These are phyloP conservation scores for Xylaria multiplex DNA, from an alignment of 2,329 filamentous ascomycete genomes.

Conservation along the genomic window DNA sequence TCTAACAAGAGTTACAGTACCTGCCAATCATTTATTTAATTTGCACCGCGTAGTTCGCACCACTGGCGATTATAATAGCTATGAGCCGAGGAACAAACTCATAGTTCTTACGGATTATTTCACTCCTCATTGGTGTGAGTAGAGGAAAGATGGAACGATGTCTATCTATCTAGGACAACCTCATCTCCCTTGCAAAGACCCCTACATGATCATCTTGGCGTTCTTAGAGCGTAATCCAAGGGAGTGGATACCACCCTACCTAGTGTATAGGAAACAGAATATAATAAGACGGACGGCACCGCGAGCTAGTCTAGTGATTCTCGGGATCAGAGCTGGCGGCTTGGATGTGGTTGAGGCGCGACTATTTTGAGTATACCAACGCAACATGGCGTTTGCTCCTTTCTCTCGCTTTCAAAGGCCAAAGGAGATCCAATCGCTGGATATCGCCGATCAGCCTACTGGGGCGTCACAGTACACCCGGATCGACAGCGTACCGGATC, in stretches of 20 bases:
- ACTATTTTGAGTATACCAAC: not conserved
- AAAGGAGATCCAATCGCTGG: not conserved
- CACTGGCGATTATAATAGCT: no score
- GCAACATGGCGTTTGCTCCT: conserved; percentile 7
- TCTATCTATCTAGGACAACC: no score
- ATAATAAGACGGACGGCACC: conserved; percentile 17
- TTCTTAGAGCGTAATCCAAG: not conserved
- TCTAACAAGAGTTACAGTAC: no score
- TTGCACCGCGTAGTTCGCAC: no score
- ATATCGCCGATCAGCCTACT: conserved; percentile 7
- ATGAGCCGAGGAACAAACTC: no score
- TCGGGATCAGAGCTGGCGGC: not conserved
- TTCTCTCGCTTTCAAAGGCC: not conserved
- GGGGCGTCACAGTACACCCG: not conserved
- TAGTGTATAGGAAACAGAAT: not conserved
- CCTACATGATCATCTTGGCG: not conserved
- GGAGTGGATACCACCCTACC: conserved; percentile 4
- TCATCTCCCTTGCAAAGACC: not conserved
- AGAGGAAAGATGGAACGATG: no score
- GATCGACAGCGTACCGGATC: not conserved
- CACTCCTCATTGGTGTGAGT: no score
- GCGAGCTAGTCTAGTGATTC: not conserved
- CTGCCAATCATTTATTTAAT: no score
- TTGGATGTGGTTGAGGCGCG: not conserved
- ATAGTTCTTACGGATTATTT: no score